A percentile compares a stretch with the other conserved stretches of the same genome.
Evolutionary conservation across 441 rosid genomes (phyloP).

Genomic region (Populus trichocarpa): DNA sequence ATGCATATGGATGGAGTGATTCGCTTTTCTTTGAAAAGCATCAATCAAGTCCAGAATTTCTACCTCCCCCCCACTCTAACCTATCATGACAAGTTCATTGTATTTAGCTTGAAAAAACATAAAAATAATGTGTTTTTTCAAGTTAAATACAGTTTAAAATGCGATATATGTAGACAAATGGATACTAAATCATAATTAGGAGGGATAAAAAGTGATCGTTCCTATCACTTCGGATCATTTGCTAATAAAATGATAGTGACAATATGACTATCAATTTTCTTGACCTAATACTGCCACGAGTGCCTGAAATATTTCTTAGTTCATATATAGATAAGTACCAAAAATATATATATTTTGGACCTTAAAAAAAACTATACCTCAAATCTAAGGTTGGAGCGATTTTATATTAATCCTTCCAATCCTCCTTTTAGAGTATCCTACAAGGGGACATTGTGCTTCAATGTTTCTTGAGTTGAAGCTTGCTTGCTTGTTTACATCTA

Average conservation of each 20-base stretch:
- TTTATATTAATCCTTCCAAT: neutral
- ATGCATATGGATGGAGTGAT: neutral
- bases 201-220: neutral
- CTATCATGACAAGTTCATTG: neutral
- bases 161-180: neutral
- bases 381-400: neutral
- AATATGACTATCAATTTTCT: neutral
- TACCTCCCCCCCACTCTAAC: neutral
- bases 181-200: neutral
- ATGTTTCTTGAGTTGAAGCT: neutral
- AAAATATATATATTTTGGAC: neutral
- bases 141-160: too few relatives aligned
- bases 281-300: too few relatives aligned
- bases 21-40: neutral
- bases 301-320: too few relatives aligned
- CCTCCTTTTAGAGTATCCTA: too few relatives aligned
- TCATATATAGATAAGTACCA: too few relatives aligned
- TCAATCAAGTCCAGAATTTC: neutral
- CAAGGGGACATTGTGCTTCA: neutral
- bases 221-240: neutral
- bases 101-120: neutral
- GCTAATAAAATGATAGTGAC: neutral
- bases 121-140: neutral
- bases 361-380: neutral
- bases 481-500: neutral